Conservation (phyloP, 176 grass and related monocot species). For the Cenchrus purpureus region DNA sequence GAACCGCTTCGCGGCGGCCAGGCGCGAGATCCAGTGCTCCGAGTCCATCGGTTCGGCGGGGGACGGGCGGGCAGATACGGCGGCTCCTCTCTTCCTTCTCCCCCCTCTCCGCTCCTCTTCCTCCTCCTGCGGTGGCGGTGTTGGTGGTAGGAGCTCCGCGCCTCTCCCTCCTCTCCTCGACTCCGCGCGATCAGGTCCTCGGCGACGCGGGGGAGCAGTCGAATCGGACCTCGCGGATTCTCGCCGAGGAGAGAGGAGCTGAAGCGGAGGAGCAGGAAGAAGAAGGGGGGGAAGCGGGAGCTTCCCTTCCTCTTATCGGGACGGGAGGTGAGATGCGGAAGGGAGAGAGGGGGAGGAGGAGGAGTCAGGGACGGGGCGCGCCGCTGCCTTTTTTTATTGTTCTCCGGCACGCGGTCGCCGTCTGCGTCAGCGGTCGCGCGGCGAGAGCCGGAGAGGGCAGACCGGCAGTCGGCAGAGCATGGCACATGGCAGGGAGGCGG, state of each 20-base stretch:
- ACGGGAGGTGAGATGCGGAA: conserved; percentile 11
- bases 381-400: conserved; percentile 19
- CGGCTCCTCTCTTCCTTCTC: not conserved
- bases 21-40: conserved; percentile 95
- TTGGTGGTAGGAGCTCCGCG: not conserved
- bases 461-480: not conserved
- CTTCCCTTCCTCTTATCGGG: conserved; percentile 27
- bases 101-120: not conserved
- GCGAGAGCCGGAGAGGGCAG: not conserved
- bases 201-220: not conserved
- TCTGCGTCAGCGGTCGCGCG: conserved; percentile 11
- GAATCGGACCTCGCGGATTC: conserved; percentile 2
- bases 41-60: conserved; percentile 62
- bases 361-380: not conserved
- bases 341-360: not conserved
- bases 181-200: not conserved
- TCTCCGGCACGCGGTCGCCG: conserved; percentile 45
- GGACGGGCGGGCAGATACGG: not conserved
- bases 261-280: not conserved
- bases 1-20: conserved; percentile 85
- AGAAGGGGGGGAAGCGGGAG: not conserved
- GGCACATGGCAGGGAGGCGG: not conserved
- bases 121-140: not conserved
- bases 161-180: conserved; percentile 35
- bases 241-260: conserved; percentile 31